Conservation (phyloP, 2,329 filamentous ascomycete species). For the Neophaeococcomyces mojaviensis region DNA sequence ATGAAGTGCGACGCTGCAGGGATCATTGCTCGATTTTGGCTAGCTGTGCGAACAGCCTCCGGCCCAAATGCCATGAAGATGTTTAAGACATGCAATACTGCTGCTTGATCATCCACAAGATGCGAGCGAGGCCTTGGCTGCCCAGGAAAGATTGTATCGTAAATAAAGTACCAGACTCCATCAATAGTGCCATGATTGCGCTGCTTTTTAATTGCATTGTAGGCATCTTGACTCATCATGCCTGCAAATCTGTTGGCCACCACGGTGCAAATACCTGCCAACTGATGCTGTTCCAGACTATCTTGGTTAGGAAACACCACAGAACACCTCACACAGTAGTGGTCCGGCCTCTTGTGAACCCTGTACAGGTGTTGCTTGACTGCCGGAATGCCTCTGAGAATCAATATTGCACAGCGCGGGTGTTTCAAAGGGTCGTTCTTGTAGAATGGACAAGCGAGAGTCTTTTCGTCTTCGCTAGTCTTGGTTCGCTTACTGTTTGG, state of each 20-base stretch:
- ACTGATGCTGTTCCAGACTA: constrained; percentile 44
- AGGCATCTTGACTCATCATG: background rate
- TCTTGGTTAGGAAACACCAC: constrained; percentile 3
- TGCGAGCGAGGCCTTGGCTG: background rate
- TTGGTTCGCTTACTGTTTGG: no score
- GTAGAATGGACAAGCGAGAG: background rate
- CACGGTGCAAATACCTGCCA: constrained; percentile 19
- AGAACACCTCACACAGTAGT: constrained; percentile 10
- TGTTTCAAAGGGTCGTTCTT: constrained; percentile 1
- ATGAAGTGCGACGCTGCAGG: no score
- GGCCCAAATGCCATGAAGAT: no score
- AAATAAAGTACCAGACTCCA: background rate
- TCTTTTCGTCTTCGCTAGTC: no score
- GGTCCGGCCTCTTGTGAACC: constrained; percentile 8
- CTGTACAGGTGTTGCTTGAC: constrained; percentile 15
- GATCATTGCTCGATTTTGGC: no score
- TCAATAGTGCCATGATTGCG: background rate
- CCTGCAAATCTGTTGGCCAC: constrained; percentile 5
- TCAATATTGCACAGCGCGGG: constrained; percentile 8
- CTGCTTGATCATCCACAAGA: no score
- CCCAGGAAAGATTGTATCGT: background rate
- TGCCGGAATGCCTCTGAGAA: constrained; percentile 9
- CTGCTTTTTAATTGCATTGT: background rate
- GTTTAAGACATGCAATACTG: no score
- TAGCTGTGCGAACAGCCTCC: no score